Percentiles rank a stretch among this genome's conserved stretches.
Conservation (phyloP, 1,139 yeast genomes). For the Kurtzmaniella natalensis region DNA sequence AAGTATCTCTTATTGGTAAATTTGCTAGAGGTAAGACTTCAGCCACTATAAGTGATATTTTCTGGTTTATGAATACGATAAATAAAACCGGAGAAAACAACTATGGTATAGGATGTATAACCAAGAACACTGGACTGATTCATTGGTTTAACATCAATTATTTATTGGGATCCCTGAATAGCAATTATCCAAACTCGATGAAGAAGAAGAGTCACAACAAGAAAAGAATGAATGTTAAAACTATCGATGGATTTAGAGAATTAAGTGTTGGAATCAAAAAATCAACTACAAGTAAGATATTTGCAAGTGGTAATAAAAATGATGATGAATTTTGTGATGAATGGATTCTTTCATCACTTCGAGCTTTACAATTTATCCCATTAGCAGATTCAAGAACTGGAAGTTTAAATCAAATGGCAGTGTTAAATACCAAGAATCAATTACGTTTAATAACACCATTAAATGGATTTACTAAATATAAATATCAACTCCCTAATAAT, state of each 20-base stretch:
- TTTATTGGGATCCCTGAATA: constrained; percentile 28
- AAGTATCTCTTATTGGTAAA: constrained; percentile 54
- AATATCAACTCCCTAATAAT: constrained; percentile 39
- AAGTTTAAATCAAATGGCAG: constrained; percentile 32
- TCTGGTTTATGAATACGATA: constrained; percentile 46
- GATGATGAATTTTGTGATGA: constrained; percentile 29
- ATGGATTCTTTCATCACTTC: constrained; percentile 38
- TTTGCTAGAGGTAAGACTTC: constrained; percentile 64
- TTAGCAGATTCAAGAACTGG: constrained; percentile 23
- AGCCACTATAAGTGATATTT: constrained; percentile 46
- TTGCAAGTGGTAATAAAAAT: constrained; percentile 3
- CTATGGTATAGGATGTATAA: constrained; percentile 52
- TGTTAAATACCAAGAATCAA: constrained; percentile 31
- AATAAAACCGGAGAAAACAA: constrained; percentile 22
- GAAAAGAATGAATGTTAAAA: constrained; percentile 3
- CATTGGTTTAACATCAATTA: constrained; percentile 57
- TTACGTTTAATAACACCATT: constrained; percentile 39
- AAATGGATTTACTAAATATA: constrained; percentile 41
- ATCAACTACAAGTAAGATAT: neutral
- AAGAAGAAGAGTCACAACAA: constrained; percentile 9
- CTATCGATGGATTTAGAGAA: neutral
- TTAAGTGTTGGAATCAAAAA: neutral
- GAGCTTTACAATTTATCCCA: constrained; percentile 28
- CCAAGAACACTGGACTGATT: constrained; percentile 54
- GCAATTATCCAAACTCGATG: constrained; percentile 23